These are phyloP conservation scores for Mucor circinelloides DNA, from an alignment of 371 early-diverging fungal genomes.

Conservation along the genomic window DNA sequence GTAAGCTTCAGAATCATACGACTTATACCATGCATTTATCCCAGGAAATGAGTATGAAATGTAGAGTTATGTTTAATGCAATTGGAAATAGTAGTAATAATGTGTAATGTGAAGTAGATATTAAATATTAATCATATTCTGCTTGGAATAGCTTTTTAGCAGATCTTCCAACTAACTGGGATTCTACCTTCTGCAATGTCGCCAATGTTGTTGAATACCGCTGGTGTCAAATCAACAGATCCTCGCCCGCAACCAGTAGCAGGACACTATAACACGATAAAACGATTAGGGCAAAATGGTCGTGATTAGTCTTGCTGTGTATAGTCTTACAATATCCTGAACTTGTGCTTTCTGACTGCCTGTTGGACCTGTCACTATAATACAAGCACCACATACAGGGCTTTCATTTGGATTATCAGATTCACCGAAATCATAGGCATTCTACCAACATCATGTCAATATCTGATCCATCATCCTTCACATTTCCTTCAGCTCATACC, in stretches of 20 bases:
- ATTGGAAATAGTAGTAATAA: too few species aligned
- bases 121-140: too few species aligned
- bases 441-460: conserved; percentile 20
- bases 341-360: conserved; percentile 45
- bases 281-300: neutral
- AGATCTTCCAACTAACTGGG: conserved; percentile 45
- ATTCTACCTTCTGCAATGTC: conserved; percentile 40
- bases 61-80: too few species aligned
- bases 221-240: conserved; percentile 50
- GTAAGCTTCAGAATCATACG: too few species aligned
- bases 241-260: conserved; percentile 40
- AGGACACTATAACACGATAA: conserved; percentile 30
- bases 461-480: neutral
- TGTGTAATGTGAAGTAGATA: too few species aligned
- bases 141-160: conserved; percentile 12
- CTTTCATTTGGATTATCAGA: conserved; percentile 46
- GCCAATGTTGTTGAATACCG: conserved; percentile 41
- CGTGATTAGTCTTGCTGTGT: neutral
- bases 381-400: conserved; percentile 49
- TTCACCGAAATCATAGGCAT: conserved; percentile 42
- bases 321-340: conserved; percentile 43
- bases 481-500: conserved; percentile 11
- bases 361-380: conserved; percentile 38
- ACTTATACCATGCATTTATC: too few species aligned
- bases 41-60: too few species aligned